Evolutionary conservation across 2,329 filamentous ascomycete genomes (phyloP).

Genomic region (Ophiostoma quercus): DNA sequence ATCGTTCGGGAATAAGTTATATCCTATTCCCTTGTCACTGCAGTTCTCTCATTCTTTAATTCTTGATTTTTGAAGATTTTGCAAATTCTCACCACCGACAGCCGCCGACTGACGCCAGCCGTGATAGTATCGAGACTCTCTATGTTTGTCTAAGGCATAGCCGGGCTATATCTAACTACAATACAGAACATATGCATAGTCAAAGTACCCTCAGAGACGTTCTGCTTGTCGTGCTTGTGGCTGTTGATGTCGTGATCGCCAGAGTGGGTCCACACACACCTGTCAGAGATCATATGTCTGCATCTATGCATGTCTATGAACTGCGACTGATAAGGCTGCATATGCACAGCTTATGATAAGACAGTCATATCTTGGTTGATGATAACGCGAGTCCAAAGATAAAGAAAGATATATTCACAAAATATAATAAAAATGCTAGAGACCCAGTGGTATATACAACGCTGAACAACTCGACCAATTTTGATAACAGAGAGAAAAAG

Average conservation of each 20-base stretch:
- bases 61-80: not conserved
- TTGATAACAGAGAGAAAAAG: not conserved
- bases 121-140: too few species aligned
- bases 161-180: not conserved
- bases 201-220: too few species aligned
- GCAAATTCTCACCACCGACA: not conserved
- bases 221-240: not conserved
- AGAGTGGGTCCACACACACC: not conserved
- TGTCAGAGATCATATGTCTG: not conserved
- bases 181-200: not conserved
- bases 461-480: not conserved
- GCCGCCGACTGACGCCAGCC: too few species aligned
- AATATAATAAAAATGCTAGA: not conserved
- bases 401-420: not conserved
- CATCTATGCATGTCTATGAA: too few species aligned
- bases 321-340: not conserved
- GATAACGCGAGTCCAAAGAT: not conserved
- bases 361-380: not conserved
- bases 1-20: not conserved
- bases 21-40: not conserved
- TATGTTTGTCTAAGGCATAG: too few species aligned
- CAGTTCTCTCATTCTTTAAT: not conserved
- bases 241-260: conserved; percentile 3
- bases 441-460: not conserved
- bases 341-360: not conserved